phyloP scores from a whole-genome alignment of 2,329 filamentous ascomycete genomes.

The Pseudogymnoascus sp. region DNA sequence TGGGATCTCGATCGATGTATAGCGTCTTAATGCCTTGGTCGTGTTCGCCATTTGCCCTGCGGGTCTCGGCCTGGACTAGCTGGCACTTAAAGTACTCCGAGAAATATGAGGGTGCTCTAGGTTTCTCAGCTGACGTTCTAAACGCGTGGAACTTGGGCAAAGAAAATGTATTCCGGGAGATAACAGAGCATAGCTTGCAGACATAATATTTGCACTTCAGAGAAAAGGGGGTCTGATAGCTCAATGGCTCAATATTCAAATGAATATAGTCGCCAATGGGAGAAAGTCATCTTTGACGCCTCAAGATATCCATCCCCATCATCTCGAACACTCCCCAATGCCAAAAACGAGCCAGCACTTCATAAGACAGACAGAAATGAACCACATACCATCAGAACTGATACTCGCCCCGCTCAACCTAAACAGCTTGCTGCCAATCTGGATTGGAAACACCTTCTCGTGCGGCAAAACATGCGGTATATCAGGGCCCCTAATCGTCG shows the following conservation, averaged over 20 bases:
- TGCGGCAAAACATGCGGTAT: constrained; percentile 31
- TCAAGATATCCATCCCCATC: not conserved
- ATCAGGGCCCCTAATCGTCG: constrained; percentile 16
- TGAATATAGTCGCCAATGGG: not conserved
- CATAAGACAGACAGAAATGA: not conserved
- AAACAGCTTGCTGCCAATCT: constrained; percentile 62
- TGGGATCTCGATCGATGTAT: constrained; percentile 90
- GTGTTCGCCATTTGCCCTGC: constrained; percentile 37
- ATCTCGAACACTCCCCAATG: not conserved
- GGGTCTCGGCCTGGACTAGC: constrained; percentile 53
- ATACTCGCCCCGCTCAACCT: constrained; percentile 61
- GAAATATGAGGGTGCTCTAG: constrained; percentile 87
- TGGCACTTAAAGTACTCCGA: constrained; percentile 89
- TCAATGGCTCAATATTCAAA: not conserved
- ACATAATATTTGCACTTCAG: not conserved
- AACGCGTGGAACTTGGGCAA: not conserved
- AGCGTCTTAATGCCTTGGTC: constrained; percentile 56
- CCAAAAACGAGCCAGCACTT: not conserved
- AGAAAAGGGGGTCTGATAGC: not conserved
- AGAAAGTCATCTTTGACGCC: not conserved
- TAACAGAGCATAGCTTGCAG: not conserved
- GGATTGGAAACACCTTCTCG: constrained; percentile 53
- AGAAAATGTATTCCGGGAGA: not conserved
- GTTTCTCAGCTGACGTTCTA: constrained; percentile 35
- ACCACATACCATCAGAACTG: constrained; percentile 58